Conservation (phyloP, 2,329 filamentous ascomycete genomes). For the Cladosporium colombiae region DNA sequence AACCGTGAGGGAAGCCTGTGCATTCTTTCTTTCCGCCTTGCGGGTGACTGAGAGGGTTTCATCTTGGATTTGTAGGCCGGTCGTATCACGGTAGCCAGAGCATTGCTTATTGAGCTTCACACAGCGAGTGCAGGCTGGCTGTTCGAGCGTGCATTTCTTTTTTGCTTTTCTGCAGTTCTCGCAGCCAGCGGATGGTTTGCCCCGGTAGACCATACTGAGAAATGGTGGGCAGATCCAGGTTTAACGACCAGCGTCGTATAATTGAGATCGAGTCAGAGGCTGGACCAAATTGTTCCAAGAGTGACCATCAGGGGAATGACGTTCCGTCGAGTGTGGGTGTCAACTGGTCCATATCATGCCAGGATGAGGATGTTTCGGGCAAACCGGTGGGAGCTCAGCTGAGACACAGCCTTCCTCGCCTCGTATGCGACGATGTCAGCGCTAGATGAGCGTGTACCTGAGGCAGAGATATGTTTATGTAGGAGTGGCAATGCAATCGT, state of each 20-base stretch:
- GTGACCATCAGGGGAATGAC: neutral
- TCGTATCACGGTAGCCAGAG: constrained; percentile 37
- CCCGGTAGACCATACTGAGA: constrained; percentile 33
- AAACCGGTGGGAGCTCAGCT: neutral
- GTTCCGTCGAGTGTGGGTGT: neutral
- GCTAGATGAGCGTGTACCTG: neutral
- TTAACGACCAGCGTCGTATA: neutral
- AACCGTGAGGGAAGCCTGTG: constrained; percentile 26
- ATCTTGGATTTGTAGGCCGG: constrained; percentile 37
- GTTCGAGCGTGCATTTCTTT: constrained; percentile 36
- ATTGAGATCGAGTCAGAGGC: neutral
- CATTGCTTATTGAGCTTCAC: constrained; percentile 36
- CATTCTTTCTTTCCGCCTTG: constrained; percentile 31
- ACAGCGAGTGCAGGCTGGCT: constrained; percentile 35
- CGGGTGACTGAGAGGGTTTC: constrained; percentile 34
- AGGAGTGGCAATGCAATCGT: neutral
- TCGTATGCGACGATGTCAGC: neutral
- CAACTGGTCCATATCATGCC: neutral
- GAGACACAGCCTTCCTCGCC: neutral
- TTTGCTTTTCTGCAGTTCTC: constrained; percentile 38
- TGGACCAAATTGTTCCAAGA: neutral
- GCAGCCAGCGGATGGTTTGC: constrained; percentile 38
- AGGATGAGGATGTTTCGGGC: neutral
- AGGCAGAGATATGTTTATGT: neutral
- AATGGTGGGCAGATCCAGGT: neutral